phyloP scores from a whole-genome alignment of 2,329 filamentous ascomycete genomes.

The Escovopsis sp. region DNA sequence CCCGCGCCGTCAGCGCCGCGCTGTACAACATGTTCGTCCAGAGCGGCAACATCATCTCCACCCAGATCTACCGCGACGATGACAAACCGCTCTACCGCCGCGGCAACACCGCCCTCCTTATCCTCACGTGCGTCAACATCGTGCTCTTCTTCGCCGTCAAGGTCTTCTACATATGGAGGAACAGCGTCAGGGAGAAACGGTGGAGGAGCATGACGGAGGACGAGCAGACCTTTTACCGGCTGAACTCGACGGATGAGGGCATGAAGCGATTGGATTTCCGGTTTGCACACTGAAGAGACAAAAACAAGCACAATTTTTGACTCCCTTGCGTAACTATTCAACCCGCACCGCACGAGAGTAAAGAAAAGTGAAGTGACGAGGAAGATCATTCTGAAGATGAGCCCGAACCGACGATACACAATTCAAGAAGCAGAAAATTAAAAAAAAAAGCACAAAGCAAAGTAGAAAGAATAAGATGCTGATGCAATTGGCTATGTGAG shows the following conservation, averaged over 20 bases:
- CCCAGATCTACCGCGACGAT: slow-evolving; percentile 25
- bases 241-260: slow-evolving; percentile 26
- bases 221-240: slow-evolving; percentile 17
- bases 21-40: slow-evolving; percentile 35
- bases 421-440: no score
- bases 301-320: no score
- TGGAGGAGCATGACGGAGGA: slow-evolving; percentile 33
- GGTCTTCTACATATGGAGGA: slow-evolving; percentile 34
- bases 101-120: slow-evolving; percentile 36
- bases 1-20: slow-evolving; percentile 40
- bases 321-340: neutral
- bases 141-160: slow-evolving; percentile 32
- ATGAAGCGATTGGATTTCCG: slow-evolving; percentile 29
- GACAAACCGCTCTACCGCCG: slow-evolving; percentile 17
- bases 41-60: slow-evolving; percentile 16
- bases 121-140: slow-evolving; percentile 31
- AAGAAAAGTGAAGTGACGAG: no score
- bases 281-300: slow-evolving; percentile 22
- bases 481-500: no score
- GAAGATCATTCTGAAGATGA: no score
- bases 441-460: no score
- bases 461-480: no score
- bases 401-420: no score
- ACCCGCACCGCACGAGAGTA: neutral
- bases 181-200: slow-evolving; percentile 24